Percentiles rank a stretch among this genome's conserved stretches.
These are phyloP conservation scores for Firmiana major DNA, from an alignment of 345 rosid species.

Conservation along the genomic window DNA sequence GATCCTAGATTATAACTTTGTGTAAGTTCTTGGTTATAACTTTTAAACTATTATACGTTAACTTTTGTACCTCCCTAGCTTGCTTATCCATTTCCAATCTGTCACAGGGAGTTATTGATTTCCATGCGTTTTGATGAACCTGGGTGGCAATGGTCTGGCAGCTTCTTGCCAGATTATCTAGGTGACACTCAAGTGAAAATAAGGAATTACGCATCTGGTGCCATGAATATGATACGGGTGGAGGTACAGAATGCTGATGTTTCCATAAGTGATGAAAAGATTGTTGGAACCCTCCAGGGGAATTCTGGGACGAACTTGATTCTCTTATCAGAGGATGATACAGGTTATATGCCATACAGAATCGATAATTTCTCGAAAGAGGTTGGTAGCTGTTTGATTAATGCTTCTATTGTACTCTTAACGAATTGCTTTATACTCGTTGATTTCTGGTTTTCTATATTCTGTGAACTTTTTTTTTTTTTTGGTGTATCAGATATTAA, in stretches of 20 bases:
- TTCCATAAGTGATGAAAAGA: constrained; percentile 67
- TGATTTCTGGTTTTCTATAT: constrained; percentile 8
- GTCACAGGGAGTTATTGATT: constrained; percentile 75
- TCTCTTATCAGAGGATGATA: constrained; percentile 85
- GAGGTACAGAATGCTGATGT: constrained; percentile 90
- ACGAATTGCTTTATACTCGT: neutral
- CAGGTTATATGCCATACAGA: constrained; percentile 93
- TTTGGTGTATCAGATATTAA: neutral
- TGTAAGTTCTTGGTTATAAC: neutral
- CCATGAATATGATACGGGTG: constrained; percentile 74
- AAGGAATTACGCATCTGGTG: constrained; percentile 69
- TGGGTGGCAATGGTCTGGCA: constrained; percentile 98
- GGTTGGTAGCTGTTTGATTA: constrained; percentile 45
- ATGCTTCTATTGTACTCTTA: constrained; percentile 6
- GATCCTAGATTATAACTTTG: neutral
- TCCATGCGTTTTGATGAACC: constrained; percentile 81
- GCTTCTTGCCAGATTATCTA: constrained; percentile 90
- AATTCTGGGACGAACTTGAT: constrained; percentile 84
- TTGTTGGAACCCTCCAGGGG: constrained; percentile 66
- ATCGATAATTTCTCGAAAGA: constrained; percentile 95
- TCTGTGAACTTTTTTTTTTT: neutral
- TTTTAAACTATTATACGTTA: neutral
- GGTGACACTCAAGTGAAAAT: constrained; percentile 94
- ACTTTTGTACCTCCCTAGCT: neutral
- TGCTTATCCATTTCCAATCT: constrained; percentile 6